phyloP scores from a whole-genome alignment of 306 rosid species.

The apple (Malus domestica) region DNA sequence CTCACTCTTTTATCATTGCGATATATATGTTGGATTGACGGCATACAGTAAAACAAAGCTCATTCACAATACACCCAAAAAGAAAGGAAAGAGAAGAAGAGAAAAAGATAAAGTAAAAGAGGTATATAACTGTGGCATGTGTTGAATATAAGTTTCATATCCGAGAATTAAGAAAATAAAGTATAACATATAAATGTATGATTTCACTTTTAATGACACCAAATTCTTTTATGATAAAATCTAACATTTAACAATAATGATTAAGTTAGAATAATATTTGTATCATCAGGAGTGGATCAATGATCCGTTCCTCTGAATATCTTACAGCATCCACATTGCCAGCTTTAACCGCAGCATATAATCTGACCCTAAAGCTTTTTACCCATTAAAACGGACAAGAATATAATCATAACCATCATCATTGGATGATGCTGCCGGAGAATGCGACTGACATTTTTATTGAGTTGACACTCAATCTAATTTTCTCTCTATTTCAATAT shows the following conservation, averaged over 20 bases:
- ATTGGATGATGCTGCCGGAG: neutral
- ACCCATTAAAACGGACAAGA: conserved; percentile 14
- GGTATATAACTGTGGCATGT: neutral
- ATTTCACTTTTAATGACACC: no score
- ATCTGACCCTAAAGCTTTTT: neutral
- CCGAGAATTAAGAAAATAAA: no score
- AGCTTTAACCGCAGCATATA: conserved; percentile 17
- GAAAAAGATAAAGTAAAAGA: neutral
- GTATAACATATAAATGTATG: no score
- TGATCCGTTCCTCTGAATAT: no score
- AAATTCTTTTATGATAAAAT: fast-evolving
- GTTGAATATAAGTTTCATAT: no score
- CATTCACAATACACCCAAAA: neutral
- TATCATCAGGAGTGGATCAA: no score
- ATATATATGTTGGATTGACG: neutral
- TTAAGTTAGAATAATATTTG: no score
- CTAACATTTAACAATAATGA: no score
- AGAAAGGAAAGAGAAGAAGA: neutral
- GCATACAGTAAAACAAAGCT: neutral
- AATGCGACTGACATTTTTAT: conserved; percentile 5
- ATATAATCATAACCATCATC: neutral
- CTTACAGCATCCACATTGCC: neutral
- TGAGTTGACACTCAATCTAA: neutral
- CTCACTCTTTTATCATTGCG: neutral
- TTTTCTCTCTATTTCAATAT: neutral